These are phyloP conservation scores for Magnaporthiopsis rhizophila DNA, from an alignment of 2,329 filamentous ascomycete species.

Conservation along the genomic window DNA sequence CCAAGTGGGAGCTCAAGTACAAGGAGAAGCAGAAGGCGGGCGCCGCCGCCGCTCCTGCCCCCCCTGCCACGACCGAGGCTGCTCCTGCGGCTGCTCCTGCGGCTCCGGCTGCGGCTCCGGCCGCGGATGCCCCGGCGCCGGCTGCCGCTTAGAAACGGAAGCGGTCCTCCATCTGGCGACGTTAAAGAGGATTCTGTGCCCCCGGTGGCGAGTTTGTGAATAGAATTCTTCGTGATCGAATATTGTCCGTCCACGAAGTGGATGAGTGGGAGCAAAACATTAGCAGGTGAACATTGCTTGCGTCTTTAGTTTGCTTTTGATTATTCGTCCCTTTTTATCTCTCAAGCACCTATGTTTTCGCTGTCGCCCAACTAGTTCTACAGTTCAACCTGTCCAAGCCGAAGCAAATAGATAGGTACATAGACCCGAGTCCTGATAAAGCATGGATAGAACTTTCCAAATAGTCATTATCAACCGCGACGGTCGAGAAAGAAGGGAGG, in stretches of 20 bases:
- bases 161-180: background rate
- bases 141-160: conserved; percentile 11
- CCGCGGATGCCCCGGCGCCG: conserved; percentile 23
- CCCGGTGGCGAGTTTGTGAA: background rate
- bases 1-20: conserved; percentile 52
- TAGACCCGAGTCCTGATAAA: background rate
- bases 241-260: background rate
- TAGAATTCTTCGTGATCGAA: background rate
- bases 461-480: background rate
- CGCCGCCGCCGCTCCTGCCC: conserved; percentile 21
- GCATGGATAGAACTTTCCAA: background rate
- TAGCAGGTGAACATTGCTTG: no score
- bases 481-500: no score
- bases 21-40: conserved; percentile 17
- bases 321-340: background rate
- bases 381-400: background rate
- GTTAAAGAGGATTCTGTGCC: background rate
- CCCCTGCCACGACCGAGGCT: conserved; percentile 9
- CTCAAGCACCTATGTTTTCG: background rate
- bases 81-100: conserved; percentile 25
- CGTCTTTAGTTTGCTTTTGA: no score
- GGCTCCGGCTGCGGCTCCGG: conserved; percentile 21
- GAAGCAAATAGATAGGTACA: background rate
- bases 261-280: background rate
- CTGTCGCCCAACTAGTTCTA: background rate